A percentile compares a stretch with the other conserved stretches of the same genome.
Conservation (phyloP, 1,284 basidiomycete genomes). For the Puccinia novopanici region DNA sequence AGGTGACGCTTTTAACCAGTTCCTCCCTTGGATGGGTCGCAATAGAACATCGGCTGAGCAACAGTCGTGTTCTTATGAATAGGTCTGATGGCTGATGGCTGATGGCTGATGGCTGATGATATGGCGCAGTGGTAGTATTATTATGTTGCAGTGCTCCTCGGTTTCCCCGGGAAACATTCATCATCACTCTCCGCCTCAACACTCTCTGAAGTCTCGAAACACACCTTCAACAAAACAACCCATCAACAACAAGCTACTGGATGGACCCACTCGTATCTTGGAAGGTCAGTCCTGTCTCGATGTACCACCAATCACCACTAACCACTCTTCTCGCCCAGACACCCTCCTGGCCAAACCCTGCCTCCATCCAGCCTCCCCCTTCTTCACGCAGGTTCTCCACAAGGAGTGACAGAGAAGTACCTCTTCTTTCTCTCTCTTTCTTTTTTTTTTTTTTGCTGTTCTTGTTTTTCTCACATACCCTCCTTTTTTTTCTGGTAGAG, state of each 20-base stretch:
- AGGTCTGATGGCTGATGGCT: too few species aligned
- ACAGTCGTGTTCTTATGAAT: too few species aligned
- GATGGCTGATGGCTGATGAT: too few species aligned
- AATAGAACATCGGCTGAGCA: too few species aligned
- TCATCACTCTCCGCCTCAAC: too few species aligned
- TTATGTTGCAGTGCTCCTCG: too few species aligned
- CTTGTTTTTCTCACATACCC: background rate
- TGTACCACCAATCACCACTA: background rate
- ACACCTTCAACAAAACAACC: background rate
- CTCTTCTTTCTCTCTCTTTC: background rate
- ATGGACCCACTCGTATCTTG: conserved; percentile 18
- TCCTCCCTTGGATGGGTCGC: too few species aligned
- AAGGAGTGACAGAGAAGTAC: conserved; percentile 16
- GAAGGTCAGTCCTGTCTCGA: background rate
- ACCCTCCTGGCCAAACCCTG: conserved; percentile 23
- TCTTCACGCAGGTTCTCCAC: conserved; percentile 17
- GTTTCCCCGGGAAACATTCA: background rate
- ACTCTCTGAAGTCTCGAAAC: too few species aligned
- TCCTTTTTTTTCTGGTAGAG: conserved; percentile 16
- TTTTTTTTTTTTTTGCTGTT: background rate
- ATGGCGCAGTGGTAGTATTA: too few species aligned
- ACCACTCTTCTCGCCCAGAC: background rate
- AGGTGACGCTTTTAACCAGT: too few species aligned
- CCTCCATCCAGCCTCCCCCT: conserved; percentile 6
- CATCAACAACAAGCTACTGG: background rate